Conservation (phyloP, 106 monocot species). For the Platanthera zijinensis region DNA sequence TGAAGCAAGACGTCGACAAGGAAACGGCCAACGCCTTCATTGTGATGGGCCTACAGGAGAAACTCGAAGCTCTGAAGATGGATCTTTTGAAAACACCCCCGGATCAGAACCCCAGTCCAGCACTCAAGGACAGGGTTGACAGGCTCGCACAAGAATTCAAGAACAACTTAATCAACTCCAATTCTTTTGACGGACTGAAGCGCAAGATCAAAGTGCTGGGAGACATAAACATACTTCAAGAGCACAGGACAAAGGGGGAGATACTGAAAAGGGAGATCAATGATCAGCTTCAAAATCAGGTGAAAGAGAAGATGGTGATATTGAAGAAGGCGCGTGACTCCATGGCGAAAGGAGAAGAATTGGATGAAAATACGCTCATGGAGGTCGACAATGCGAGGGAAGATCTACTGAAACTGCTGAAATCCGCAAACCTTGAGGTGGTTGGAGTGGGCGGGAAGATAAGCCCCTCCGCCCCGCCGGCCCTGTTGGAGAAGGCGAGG, state of each 20-base stretch:
- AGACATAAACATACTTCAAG: conserved; percentile 34
- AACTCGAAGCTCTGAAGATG: conserved; percentile 55
- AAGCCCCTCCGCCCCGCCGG: conserved; percentile 24
- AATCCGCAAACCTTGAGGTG: conserved; percentile 41
- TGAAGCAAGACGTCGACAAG: conserved; percentile 50
- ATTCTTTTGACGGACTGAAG: conserved; percentile 40
- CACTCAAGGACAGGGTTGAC: conserved; percentile 43
- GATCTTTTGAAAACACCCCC: conserved; percentile 45
- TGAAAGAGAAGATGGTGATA: conserved; percentile 38
- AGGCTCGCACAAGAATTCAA: conserved; percentile 58
- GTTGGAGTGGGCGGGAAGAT: conserved; percentile 35
- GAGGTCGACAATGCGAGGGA: conserved; percentile 35
- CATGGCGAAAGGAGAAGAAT: conserved; percentile 33
- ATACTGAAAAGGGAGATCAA: conserved; percentile 68
- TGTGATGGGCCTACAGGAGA: conserved; percentile 60
- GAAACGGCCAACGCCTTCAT: conserved; percentile 62
- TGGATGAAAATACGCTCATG: conserved; percentile 28
- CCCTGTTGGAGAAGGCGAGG: conserved; percentile 32
- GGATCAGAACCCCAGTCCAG: conserved; percentile 27
- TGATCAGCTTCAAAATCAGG: conserved; percentile 36
- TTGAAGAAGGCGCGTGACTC: conserved; percentile 38
- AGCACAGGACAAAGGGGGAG: conserved; percentile 39
- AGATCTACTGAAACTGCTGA: conserved; percentile 42
- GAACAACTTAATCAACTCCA: conserved; percentile 30
- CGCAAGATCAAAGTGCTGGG: conserved; percentile 53